Evolutionary conservation across 2,329 filamentous ascomycete genomes (phyloP).

Genomic region (Clonostachys sp.): DNA sequence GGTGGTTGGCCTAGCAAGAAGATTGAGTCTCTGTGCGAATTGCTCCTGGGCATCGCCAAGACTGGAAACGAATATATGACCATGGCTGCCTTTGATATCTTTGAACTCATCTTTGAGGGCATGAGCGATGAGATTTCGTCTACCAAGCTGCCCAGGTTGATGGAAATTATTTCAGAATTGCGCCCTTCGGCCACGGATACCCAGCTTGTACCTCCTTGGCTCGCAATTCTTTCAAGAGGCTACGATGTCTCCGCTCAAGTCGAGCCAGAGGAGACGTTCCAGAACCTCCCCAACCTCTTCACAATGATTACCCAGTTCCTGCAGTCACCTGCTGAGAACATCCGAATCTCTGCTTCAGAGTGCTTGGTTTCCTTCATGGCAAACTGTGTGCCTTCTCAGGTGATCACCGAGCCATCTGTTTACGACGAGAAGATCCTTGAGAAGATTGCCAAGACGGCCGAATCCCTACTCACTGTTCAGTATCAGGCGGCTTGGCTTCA

Average conservation of each 20-base stretch:
- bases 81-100: constrained; percentile 94
- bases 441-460: constrained; percentile 70
- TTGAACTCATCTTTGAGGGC: constrained; percentile 92
- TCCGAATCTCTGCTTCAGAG: constrained; percentile 89
- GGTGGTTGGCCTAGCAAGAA: constrained; percentile 96
- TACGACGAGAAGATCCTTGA: constrained; percentile 89
- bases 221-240: constrained; percentile 88
- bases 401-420: constrained; percentile 82
- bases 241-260: constrained; percentile 92
- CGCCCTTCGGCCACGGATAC: constrained; percentile 91
- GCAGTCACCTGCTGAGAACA: constrained; percentile 84
- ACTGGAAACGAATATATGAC: constrained; percentile 94
- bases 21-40: constrained; percentile 86
- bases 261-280: constrained; percentile 85
- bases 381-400: constrained; percentile 80
- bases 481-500: constrained; percentile 95
- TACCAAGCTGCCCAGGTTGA: constrained; percentile 79
- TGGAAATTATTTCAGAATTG: constrained; percentile 89
- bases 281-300: constrained; percentile 83
- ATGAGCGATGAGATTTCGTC: constrained; percentile 86
- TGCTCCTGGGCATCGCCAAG: constrained; percentile 82
- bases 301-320: constrained; percentile 76
- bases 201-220: constrained; percentile 91
- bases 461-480: constrained; percentile 77
- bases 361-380: constrained; percentile 90